These are phyloP conservation scores for Rhazya stricta DNA, from an alignment of 257 asterid species.

Conservation along the genomic window DNA sequence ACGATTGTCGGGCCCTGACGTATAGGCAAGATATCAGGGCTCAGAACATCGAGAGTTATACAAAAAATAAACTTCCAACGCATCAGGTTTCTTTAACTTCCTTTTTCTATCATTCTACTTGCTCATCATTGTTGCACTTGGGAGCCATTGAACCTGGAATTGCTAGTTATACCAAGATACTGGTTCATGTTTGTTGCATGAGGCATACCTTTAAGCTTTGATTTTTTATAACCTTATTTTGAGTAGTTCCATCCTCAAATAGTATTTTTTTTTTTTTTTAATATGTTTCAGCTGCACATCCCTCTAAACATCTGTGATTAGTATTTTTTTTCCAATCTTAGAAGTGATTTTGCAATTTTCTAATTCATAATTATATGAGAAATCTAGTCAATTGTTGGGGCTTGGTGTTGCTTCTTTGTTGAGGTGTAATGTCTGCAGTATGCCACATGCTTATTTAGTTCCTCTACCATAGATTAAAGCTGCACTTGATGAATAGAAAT, in stretches of 20 bases:
- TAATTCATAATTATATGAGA: background rate
- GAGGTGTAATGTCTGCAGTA: background rate
- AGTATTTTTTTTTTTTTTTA: background rate
- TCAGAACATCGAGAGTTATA: slow-evolving; percentile 46
- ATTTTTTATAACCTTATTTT: background rate
- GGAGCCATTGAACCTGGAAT: background rate
- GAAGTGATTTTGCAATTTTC: background rate
- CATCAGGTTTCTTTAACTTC: slow-evolving; percentile 54
- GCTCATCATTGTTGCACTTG: slow-evolving; percentile 3
- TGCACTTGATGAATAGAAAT: background rate
- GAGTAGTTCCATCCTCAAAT: background rate
- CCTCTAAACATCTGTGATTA: background rate
- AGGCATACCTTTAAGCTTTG: background rate
- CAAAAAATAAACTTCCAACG: slow-evolving; percentile 70
- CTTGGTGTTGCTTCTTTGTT: background rate
- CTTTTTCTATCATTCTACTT: slow-evolving; percentile 4
- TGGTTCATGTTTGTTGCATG: background rate
- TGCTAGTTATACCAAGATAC: background rate
- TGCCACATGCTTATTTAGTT: background rate
- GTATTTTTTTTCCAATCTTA: background rate
- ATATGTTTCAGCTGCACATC: background rate
- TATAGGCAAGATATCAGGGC: slow-evolving; percentile 82
- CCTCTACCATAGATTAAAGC: background rate
- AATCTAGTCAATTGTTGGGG: background rate
- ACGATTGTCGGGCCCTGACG: slow-evolving; percentile 77